Evolutionary conservation across 331 rosid species (phyloP).

Genomic region (Dryas integrifolia): DNA sequence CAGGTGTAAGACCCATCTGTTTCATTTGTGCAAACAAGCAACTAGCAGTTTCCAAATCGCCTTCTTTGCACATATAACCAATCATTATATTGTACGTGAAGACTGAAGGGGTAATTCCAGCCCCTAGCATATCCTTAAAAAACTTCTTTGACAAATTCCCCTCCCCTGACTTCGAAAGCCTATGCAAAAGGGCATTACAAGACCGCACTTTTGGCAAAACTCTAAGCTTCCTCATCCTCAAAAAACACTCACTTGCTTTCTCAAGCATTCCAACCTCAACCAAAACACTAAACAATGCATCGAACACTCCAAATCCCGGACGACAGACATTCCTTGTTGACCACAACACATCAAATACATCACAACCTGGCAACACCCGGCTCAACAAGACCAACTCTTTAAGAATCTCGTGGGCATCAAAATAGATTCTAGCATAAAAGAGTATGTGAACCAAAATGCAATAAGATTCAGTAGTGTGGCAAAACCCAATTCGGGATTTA

Average conservation of each 20-base stretch:
- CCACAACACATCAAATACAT: constrained; percentile 74
- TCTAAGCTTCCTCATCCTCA: constrained; percentile 63
- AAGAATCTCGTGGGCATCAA: constrained; percentile 50
- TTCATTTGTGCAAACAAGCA: constrained; percentile 68
- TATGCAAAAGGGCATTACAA: constrained; percentile 74
- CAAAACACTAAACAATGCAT: constrained; percentile 78
- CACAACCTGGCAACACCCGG: constrained; percentile 47
- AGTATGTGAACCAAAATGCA: constrained; percentile 70
- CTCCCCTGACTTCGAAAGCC: constrained; percentile 60
- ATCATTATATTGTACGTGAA: constrained; percentile 79
- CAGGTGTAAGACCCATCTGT: constrained; percentile 55
- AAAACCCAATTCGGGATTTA: constrained; percentile 47
- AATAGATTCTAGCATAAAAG: constrained; percentile 57
- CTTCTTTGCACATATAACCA: constrained; percentile 62
- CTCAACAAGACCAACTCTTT: constrained; percentile 56
- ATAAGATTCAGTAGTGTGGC: constrained; percentile 58
- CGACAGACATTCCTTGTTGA: constrained; percentile 55
- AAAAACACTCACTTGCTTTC: constrained; percentile 67
- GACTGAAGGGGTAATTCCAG: constrained; percentile 66
- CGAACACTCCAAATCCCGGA: constrained; percentile 67
- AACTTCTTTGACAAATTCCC: constrained; percentile 46
- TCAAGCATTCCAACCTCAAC: constrained; percentile 74
- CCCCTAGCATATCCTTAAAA: constrained; percentile 62
- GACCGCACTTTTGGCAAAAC: constrained; percentile 76
- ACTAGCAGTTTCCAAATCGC: constrained; percentile 64